Percentiles rank a stretch among this genome's conserved stretches.
Evolutionary conservation across 345 rosid species (phyloP).

Genomic region (Salix suchowensis): DNA sequence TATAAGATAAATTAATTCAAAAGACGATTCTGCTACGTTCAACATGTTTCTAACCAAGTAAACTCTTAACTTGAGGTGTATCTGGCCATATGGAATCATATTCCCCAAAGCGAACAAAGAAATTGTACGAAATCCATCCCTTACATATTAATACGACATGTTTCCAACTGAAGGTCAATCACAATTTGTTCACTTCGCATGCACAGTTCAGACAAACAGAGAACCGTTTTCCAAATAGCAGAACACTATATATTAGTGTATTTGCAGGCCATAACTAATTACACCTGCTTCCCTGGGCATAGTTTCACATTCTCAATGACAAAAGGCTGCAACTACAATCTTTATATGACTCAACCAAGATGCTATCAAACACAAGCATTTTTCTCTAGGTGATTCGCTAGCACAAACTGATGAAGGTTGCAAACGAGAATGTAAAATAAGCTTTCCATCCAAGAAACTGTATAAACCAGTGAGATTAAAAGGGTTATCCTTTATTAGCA

Average conservation of each 20-base stretch:
- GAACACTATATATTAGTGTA: background rate
- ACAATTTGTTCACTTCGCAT: background rate
- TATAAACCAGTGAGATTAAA: background rate
- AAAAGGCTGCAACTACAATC: background rate
- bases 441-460: background rate
- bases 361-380: background rate
- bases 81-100: background rate
- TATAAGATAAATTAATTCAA: background rate
- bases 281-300: background rate
- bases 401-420: conserved; percentile 2
- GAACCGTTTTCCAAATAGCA: background rate
- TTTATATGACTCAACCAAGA: background rate
- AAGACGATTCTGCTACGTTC: background rate
- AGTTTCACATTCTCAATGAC: background rate
- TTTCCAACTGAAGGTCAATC: background rate
- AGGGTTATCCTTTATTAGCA: background rate
- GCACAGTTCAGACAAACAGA: background rate
- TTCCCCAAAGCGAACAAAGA: background rate
- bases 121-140: background rate
- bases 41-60: background rate
- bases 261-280: background rate
- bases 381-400: background rate
- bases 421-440: background rate
- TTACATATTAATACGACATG: background rate
- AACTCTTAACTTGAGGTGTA: background rate